Evolutionary conservation across 306 rosid species (phyloP).

Genomic region (Erythrophleum fordii): DNA sequence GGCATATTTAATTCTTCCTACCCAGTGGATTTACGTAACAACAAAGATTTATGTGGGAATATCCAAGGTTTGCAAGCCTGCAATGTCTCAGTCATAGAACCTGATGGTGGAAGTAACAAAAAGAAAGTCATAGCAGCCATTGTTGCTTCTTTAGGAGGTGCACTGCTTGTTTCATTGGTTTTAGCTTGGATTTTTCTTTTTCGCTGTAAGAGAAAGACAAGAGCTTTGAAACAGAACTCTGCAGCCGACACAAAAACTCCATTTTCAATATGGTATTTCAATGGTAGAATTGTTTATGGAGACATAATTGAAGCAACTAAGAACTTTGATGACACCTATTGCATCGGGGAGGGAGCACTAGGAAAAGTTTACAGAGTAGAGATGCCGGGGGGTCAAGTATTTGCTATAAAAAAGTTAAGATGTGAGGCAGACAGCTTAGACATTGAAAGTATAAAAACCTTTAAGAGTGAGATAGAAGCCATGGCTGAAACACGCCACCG

Average conservation of each 20-base stretch:
- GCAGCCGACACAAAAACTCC: neutral
- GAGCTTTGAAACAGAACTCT: neutral
- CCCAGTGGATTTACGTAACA: neutral
- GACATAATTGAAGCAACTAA: constrained; percentile 40
- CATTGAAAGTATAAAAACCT: constrained; percentile 16
- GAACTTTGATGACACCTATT: constrained; percentile 26
- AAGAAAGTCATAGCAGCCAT: neutral
- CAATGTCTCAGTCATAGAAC: neutral
- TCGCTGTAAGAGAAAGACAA: neutral
- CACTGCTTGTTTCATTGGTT: neutral
- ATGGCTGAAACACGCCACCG: constrained; percentile 37
- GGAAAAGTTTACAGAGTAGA: constrained; percentile 37
- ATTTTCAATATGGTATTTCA: constrained; percentile 36
- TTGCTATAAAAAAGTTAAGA: constrained; percentile 41
- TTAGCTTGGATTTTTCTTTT: constrained; percentile 4
- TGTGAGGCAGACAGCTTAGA: constrained; percentile 6
- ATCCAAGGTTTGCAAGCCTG: constrained; percentile 33
- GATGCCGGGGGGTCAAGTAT: constrained; percentile 36
- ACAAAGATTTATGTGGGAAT: constrained; percentile 12
- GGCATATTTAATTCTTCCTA: neutral
- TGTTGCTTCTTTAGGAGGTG: constrained; percentile 22
- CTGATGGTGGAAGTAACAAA: neutral
- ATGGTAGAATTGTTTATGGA: constrained; percentile 32
- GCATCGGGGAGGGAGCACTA: constrained; percentile 40
- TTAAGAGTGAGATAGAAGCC: constrained; percentile 38